Evolutionary conservation across 1,139 yeast genomes (phyloP), one percentile per base, ranked within the genome.

Genomic region (Saccharomyces hybrid): DNA sequence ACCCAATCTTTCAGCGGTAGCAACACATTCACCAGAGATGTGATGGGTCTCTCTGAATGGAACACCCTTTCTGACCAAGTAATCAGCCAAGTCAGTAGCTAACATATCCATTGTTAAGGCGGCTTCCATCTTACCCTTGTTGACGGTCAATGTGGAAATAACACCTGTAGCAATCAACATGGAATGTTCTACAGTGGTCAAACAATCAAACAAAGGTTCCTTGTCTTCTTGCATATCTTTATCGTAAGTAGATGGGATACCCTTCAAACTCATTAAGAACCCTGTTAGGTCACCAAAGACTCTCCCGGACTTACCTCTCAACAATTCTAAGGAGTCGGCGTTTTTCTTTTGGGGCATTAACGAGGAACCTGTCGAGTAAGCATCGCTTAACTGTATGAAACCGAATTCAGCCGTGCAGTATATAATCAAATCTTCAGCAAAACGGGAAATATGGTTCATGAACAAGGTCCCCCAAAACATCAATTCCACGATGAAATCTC

Each of bases 11-110:
- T 93, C 99, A 5, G 99, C 97, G 52, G 75, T 72, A 63, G 96
- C 84, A 52, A 93, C 99, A 74, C 97, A 93, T 71, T 89, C 97
- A 55, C 99, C 99, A 5, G 97, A 89, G 59, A 93, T 91, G 72
- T 93, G 98, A 73, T 93, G 99, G 2, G 99, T 93, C 75, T 93
- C 98, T 77, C 99, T 88, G 77, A 93, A 93, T 56, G 99, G 99
- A 60, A 93, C 99, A 55, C 99, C 99, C 73, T 86, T 90, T 76
- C 97, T 84, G 54, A 93, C 99, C 63, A 93, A 79, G 73, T 93
- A 93, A 73, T 93, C 99, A 47, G 99, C 99, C 65, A 93, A 80
- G 71, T 93, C 99, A 25, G 99, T 93, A 14, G 99, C 99, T 66
- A 93, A 80, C 99, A 93, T 95, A 72, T 95, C 99, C 96, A 91